Percentiles rank a stretch among this genome's conserved stretches.
phyloP scores from a whole-genome alignment of 768 basidiomycete species.

The Kondoa subrosea region DNA sequence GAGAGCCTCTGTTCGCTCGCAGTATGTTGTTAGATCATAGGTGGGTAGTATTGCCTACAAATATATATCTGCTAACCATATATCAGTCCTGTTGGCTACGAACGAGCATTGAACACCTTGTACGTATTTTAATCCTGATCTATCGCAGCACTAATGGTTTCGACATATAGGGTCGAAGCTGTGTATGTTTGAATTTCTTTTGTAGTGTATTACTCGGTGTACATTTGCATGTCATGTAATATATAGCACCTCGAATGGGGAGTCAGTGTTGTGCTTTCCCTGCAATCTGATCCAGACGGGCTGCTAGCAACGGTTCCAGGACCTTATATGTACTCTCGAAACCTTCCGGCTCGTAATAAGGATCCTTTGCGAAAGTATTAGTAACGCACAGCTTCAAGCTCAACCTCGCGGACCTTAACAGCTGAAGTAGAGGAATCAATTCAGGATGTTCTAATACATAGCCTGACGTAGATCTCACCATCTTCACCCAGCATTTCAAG shows the following conservation, averaged over 20 bases:
- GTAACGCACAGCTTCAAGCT: background rate
- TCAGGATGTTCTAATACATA: background rate
- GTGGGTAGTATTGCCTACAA: too few species aligned
- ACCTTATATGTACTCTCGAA: background rate
- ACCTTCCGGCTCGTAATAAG: background rate
- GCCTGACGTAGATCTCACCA: background rate
- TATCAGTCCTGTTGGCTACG: background rate
- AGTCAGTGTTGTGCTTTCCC: too few species aligned
- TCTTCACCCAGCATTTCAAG: background rate
- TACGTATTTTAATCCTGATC: background rate
- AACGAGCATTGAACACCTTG: background rate
- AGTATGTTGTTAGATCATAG: background rate
- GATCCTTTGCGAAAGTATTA: background rate
- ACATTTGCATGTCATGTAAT: background rate
- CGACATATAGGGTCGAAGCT: background rate
- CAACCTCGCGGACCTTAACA: background rate
- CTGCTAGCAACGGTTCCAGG: background rate
- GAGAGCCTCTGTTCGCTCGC: background rate
- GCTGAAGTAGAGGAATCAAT: background rate
- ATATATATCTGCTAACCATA: too few species aligned
- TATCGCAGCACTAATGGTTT: background rate
- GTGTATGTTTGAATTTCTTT: background rate
- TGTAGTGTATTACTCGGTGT: background rate
- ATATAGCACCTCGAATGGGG: background rate
- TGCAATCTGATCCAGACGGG: background rate